Evolutionary conservation across 1,284 basidiomycete species (phyloP).

Genomic region (Rhodotorula sp.): DNA sequence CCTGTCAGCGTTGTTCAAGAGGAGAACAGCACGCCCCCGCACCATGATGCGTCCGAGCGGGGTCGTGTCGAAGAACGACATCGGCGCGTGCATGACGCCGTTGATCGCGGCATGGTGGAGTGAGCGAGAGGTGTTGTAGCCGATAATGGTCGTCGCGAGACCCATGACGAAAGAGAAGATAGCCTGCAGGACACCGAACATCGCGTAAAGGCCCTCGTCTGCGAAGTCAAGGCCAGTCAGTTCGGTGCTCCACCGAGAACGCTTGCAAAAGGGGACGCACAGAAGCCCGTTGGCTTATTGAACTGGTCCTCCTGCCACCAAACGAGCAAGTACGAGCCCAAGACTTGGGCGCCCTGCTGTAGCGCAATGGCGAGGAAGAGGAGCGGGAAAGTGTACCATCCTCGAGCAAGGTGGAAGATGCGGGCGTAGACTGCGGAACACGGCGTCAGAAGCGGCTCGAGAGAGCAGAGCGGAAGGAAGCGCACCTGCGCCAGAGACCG

Average conservation of each 20-base stretch:
- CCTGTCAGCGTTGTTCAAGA: not conserved
- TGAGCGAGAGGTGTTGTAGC: conserved; percentile 39
- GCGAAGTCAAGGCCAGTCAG: conserved; percentile 51
- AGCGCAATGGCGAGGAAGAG: conserved; percentile 59
- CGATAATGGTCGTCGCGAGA: conserved; percentile 36
- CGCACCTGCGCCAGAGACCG: conserved; percentile 22
- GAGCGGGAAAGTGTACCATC: conserved; percentile 59
- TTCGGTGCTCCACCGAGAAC: accelerated
- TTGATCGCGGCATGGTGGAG: conserved; percentile 58
- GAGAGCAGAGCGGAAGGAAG: not conserved
- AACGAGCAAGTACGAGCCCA: conserved; percentile 51
- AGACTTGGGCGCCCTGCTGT: conserved; percentile 62
- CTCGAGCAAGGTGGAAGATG: conserved; percentile 66
- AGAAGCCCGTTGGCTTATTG: conserved; percentile 26
- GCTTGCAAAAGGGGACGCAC: conserved; percentile 2
- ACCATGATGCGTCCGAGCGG: conserved; percentile 79
- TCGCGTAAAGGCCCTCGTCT: conserved; percentile 68
- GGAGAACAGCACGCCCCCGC: conserved; percentile 50
- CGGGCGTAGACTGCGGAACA: conserved; percentile 60
- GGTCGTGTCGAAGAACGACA: conserved; percentile 78
- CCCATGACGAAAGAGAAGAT: conserved; percentile 63
- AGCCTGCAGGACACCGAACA: conserved; percentile 59
- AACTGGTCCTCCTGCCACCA: conserved; percentile 48
- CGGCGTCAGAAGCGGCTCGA: not conserved
- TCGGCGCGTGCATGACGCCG: conserved; percentile 65